A percentile compares a stretch with the other conserved stretches of the same genome.
Conservation (phyloP, 2,329 filamentous ascomycete species). For the Fusarium dimerum region DNA sequence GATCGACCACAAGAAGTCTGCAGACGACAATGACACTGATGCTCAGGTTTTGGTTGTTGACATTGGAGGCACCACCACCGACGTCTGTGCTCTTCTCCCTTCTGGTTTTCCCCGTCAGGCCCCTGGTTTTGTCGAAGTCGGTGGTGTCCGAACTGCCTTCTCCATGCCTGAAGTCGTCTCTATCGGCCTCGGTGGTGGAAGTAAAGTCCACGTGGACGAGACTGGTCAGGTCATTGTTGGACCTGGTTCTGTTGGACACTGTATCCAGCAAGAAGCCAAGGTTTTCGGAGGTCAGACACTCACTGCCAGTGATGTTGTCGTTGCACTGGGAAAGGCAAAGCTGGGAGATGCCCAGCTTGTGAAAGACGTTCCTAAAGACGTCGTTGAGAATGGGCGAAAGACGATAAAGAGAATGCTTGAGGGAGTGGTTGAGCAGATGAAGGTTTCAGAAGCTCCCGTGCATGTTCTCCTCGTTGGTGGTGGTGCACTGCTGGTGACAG, state of each 20-base stretch:
- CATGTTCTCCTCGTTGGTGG: constrained; percentile 59
- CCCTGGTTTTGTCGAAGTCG: constrained; percentile 57
- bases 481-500: constrained; percentile 53
- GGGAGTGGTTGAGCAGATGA: constrained; percentile 55
- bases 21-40: not conserved
- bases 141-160: constrained; percentile 60
- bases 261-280: constrained; percentile 47
- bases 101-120: constrained; percentile 63
- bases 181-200: constrained; percentile 59
- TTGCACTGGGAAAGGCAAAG: constrained; percentile 35
- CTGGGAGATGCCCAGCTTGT: constrained; percentile 35
- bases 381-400: constrained; percentile 25
- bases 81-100: constrained; percentile 58
- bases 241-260: constrained; percentile 57
- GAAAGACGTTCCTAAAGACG: constrained; percentile 19
- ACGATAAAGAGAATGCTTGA: constrained; percentile 51
- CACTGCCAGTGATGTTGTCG: constrained; percentile 55
- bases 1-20: constrained; percentile 35
- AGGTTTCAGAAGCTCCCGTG: constrained; percentile 53
- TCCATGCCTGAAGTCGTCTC: constrained; percentile 57
- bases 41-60: constrained; percentile 53
- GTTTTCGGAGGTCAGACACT: constrained; percentile 55
- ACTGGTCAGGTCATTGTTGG: constrained; percentile 45
- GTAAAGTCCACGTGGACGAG: constrained; percentile 31
- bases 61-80: constrained; percentile 62